phyloP scores from a whole-genome alignment of 2,329 filamentous ascomycete genomes.

The Cordyceps javanica region DNA sequence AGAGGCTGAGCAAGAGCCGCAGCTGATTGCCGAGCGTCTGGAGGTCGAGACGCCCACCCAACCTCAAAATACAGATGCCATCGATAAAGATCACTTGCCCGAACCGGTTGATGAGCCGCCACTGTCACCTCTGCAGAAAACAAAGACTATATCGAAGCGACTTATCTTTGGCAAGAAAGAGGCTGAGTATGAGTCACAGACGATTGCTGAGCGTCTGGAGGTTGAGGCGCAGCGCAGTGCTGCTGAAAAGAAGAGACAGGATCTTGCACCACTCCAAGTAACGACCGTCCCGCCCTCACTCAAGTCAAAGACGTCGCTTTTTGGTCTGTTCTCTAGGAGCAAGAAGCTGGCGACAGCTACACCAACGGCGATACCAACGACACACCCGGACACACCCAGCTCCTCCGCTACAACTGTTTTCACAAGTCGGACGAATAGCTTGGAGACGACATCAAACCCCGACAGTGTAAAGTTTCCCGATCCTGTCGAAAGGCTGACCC shows the following conservation, averaged over 20 bases:
- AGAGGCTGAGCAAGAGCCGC: not conserved
- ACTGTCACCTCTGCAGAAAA: not conserved
- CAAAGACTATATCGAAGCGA: not conserved
- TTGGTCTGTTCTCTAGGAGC: constrained; percentile 40
- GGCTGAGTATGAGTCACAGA: not conserved
- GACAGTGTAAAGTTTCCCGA: not conserved
- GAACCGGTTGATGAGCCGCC: not conserved
- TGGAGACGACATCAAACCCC: constrained; percentile 22
- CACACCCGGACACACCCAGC: constrained; percentile 27
- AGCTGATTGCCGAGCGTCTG: constrained; percentile 28
- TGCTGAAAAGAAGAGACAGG: constrained; percentile 43
- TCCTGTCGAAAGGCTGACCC: not conserved
- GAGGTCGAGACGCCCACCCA: too few species aligned
- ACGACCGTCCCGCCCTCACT: constrained; percentile 32
- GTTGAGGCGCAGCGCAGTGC: constrained; percentile 43
- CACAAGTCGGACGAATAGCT: constrained; percentile 28
- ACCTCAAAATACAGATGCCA: too few species aligned
- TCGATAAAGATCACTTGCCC: not conserved
- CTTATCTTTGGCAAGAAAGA: constrained; percentile 4
- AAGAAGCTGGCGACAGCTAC: constrained; percentile 36
- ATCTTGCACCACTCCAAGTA: constrained; percentile 39
- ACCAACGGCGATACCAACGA: constrained; percentile 21
- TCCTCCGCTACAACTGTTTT: constrained; percentile 29
- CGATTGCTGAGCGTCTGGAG: constrained; percentile 33
- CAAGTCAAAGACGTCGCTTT: constrained; percentile 33